These are phyloP conservation scores for Hyphopichia pseudoburtonii DNA, from an alignment of 1,139 yeast genomes.

Conservation along the genomic window DNA sequence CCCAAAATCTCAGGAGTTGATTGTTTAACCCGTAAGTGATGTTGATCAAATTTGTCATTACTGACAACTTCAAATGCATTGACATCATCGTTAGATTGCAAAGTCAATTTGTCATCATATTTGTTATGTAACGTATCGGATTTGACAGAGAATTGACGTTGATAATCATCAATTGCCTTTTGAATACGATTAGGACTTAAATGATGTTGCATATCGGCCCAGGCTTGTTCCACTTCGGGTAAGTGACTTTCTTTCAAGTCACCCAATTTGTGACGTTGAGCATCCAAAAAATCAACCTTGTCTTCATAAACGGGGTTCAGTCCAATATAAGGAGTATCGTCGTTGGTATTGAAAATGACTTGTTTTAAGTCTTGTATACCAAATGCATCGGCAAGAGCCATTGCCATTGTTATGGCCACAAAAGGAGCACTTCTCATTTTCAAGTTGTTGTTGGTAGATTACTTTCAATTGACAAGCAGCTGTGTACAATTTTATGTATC, in stretches of 20 bases:
- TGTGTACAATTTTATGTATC: no score
- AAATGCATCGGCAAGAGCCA: slow-evolving; percentile 3
- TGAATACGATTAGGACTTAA: slow-evolving; percentile 17
- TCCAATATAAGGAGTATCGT: slow-evolving; percentile 4
- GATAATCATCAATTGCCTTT: slow-evolving; percentile 19
- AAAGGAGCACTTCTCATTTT: slow-evolving; percentile 6
- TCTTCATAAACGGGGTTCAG: no score
- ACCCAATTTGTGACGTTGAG: slow-evolving; percentile 9
- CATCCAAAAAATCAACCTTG: slow-evolving; percentile 8
- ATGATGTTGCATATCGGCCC: slow-evolving; percentile 24
- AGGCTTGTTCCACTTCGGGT: slow-evolving; percentile 16
- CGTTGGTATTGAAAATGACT: no score
- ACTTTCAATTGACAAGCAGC: no score
- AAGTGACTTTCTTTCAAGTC: slow-evolving; percentile 5
- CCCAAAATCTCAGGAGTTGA: slow-evolving; percentile 45
- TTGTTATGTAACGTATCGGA: slow-evolving; percentile 12
- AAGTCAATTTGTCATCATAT: slow-evolving; percentile 7
- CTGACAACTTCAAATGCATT: slow-evolving; percentile 21
- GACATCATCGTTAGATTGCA: not conserved
- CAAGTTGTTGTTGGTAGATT: no score
- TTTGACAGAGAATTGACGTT: slow-evolving; percentile 10
- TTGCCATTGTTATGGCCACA: slow-evolving; percentile 4
- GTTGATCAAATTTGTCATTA: slow-evolving; percentile 27
- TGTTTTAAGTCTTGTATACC: no score
- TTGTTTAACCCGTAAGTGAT: slow-evolving; percentile 41